These are phyloP conservation scores for Phytophthora fragariaefolia DNA, from an alignment of 352 stramenopile species.

Conservation along the genomic window DNA sequence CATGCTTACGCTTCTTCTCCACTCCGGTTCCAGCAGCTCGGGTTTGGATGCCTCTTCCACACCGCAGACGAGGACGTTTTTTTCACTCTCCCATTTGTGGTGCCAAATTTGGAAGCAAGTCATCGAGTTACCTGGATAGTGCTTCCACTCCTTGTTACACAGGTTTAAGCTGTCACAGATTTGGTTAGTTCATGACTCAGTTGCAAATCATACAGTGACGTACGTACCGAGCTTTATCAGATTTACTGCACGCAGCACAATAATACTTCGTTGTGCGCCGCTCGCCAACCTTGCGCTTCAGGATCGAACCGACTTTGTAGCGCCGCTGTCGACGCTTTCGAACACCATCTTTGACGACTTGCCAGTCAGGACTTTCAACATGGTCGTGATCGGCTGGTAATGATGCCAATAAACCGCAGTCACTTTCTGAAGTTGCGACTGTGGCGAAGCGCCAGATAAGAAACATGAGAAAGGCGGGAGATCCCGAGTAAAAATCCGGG, in stretches of 20 bases:
- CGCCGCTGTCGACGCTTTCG: background rate
- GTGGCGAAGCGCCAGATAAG: too few relatives aligned
- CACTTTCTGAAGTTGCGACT: too few relatives aligned
- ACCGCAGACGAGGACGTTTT: constrained; percentile 1
- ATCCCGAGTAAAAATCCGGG: too few relatives aligned
- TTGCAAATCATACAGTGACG: background rate
- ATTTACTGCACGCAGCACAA: constrained; percentile 9
- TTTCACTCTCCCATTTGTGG: constrained; percentile 4
- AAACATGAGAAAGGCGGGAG: too few relatives aligned
- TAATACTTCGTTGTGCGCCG: constrained; percentile 4
- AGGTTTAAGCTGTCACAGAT: background rate
- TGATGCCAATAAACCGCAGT: too few relatives aligned
- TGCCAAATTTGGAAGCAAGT: constrained; percentile 14
- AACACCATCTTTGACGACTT: background rate
- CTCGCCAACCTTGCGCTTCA: background rate
- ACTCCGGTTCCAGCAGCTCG: background rate
- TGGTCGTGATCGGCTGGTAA: constrained; percentile 1
- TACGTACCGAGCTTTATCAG: constrained; percentile 3
- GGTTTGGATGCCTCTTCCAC: constrained; percentile 1
- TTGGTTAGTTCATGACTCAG: background rate
- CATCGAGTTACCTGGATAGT: constrained; percentile 9
- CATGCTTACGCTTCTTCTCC: background rate
- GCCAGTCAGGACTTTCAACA: background rate
- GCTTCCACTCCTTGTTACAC: constrained; percentile 4
- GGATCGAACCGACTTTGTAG: background rate